Base-by-base conservation (phyloP, 225 moss, liverwort and hornwort genomes). In the Pleurozium schreberi region DNA sequence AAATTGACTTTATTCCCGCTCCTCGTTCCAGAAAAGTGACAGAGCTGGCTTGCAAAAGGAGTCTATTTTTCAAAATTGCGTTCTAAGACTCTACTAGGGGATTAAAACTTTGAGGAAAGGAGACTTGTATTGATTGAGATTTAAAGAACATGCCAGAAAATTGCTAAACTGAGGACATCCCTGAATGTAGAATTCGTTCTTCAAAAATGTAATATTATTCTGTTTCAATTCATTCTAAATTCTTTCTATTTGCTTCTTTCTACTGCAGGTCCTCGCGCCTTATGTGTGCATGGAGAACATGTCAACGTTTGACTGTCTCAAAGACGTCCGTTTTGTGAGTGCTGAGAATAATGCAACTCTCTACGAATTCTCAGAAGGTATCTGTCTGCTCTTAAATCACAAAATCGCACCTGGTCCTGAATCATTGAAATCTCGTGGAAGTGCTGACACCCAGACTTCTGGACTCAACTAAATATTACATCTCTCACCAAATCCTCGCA, bases 201-300 rank as follows among this genome's bases (percentile, higher is more conserved):
- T 55, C 6, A 23, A 34, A 43, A n/a, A 17, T 80, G 80, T 40
- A 40, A 30, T 68, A 20, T 10, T 88, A 12, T 63, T 50, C 19
- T 19, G 31, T 12, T 66, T n/a, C n/a, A n/a, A n/a, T n/a, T n/a
- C n/a, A n/a, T n/a, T n/a, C n/a, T n/a, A n/a, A n/a, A n/a, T n/a
- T n/a, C n/a, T n/a, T n/a, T n/a, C n/a, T n/a, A n/a, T n/a, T n/a
- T n/a, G n/a, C n/a, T n/a, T n/a, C n/a, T n/a, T n/a, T n/a, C n/a
- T n/a, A n/a, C 66, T 66, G 43, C 87, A 87, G 94, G 93, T 94
- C 40, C 69, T 94, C 57, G 89, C 84, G 50, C 94, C 94, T n/a
- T 93, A 93, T 47, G 93, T 94, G 69, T 94, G 94, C 89, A 87
- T 92, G 92, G 83, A 38, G 26, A 94, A 92, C 89, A 93, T 93